Base-by-base conservation (phyloP, 1,284 basidiomycete genomes). In the Puccinia triticina region DNA sequence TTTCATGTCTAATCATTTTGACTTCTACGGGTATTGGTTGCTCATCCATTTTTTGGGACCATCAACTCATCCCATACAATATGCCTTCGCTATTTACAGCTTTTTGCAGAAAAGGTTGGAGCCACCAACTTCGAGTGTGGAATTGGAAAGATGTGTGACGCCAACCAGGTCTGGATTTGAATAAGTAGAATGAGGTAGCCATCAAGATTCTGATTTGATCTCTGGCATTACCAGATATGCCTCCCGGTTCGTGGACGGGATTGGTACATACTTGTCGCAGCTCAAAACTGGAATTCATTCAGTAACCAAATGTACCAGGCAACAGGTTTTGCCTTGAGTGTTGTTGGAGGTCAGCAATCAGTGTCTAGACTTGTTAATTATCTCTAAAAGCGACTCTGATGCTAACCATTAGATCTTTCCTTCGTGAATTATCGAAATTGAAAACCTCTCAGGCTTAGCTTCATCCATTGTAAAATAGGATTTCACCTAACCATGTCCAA, bases 281-380 rank as follows among this genome's bases (percentile, higher is more conserved):
- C 71, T 66, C 80, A 82, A 53, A 82, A 82, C 75, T 82, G 80
- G 80, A 82, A 82, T 55, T 64, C 59, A 10, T 76, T 75, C 29
- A 55, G 34, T 18, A 82, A 82, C 46, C 48, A 61, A 16, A 64
- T 82, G 40, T 82, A 75, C 55, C 55, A 76, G 43, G 80, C 72
- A 21, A 82, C 73, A 12, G 80, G 40, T 23, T 82, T 67, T 43
- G 80, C 80, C 7, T 40, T 82, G 16, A 34, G 23, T 43, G 40
- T 76, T 21, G 34, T 82, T 32, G 46, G 76, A 76, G 73, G 80
- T 82, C 46, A 67, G 64, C 21, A 14, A 10, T 21, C 23, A 37
- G 5, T 72, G 71, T 21, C 26, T n/a, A 21, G 69, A 21, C 21
- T 18, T n/a, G n/a, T n/a, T n/a, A n/a, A n/a, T n/a, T n/a, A n/a